Base-by-base conservation (phyloP, 2,329 filamentous ascomycete species). In the Periconia sp. region DNA sequence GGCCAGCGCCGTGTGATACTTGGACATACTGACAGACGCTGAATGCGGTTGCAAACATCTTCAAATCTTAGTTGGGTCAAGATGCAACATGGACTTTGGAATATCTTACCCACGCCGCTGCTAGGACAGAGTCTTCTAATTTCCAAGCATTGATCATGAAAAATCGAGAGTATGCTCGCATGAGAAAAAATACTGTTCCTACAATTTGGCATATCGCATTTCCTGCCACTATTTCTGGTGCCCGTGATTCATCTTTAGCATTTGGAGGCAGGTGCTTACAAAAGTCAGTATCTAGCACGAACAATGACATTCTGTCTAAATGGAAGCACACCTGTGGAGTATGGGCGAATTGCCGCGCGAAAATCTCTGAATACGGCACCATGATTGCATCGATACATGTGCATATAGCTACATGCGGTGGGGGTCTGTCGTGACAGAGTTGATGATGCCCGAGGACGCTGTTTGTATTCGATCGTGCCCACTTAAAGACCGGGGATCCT, bases 1-100 rank as follows among this genome's bases (percentile, higher is more conserved):
- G 49, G 18, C 57, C 57, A 15, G 36, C 40, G 18, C 57, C 57
- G 19, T 53, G 41, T 12, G 33, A 18, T 6, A 61, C 46, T 25
- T 57, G 51, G 10, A 45, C 55, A 17, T 61, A 61, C 29, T 61
- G 57, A 28, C 53, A 57, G 17, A 46, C 30, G n/a, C 45, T 54
- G 22, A 49, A 58, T 16, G 37, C 55, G n/a, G 46, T 54, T 8
- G 47, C 48, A 18, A 50, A 41, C 6, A 58, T 10, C 56, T 58
- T 17, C 12, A n/a, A 12, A n/a, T 15, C n/a, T n/a, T n/a, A n/a
- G n/a, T n/a, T n/a, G n/a, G n/a, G n/a, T n/a, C n/a, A n/a, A 16
- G 2, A 38, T 6, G 17, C 7, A 22, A 17, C 3, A 4, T 32
- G 3, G 16, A 4, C 11, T 32, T 5, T 32, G 5, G 2, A 22